Percentiles rank a stretch among this genome's conserved stretches.
These are phyloP conservation scores for Suillus discolor DNA, from an alignment of 768 basidiomycete genomes.

Conservation along the genomic window DNA sequence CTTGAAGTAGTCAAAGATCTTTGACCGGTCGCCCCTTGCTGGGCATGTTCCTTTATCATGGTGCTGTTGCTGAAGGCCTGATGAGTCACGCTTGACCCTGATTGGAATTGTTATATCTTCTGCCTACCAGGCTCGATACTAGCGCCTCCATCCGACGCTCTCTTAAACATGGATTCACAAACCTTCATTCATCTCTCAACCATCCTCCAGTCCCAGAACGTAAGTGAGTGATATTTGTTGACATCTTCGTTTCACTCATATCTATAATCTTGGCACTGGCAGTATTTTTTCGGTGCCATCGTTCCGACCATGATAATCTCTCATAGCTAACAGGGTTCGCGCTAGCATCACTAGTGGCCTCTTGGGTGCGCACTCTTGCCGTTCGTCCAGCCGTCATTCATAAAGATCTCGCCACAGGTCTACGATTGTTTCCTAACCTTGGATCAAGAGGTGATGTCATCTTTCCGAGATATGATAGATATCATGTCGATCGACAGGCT, in stretches of 20 bases:
- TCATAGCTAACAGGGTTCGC: neutral
- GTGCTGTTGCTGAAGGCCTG: neutral
- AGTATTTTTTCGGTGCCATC: constrained; percentile 1
- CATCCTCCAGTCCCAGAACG: neutral
- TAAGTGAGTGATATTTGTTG: neutral
- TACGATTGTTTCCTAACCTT: constrained; percentile 3
- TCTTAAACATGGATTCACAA: neutral
- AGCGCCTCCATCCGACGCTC: neutral
- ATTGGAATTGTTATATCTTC: neutral
- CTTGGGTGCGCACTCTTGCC: neutral
- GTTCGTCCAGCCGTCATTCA: neutral
- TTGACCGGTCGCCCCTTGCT: neutral
- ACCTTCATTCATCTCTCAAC: neutral
- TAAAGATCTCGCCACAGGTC: neutral
- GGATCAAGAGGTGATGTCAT: constrained; percentile 1
- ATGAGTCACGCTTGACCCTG: neutral
- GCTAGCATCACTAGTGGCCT: neutral
- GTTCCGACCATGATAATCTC: neutral
- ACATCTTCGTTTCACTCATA: neutral
- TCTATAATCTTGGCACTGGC: neutral
- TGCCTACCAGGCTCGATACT: neutral
- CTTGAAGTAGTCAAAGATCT: neutral
- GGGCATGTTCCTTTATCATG: neutral
- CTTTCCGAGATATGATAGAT: neutral
- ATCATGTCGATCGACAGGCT: neutral